A percentile compares a stretch with the other conserved stretches of the same genome.
phyloP scores from a whole-genome alignment of 2,329 filamentous ascomycete species.

The Pseudogymnoascus sp. region DNA sequence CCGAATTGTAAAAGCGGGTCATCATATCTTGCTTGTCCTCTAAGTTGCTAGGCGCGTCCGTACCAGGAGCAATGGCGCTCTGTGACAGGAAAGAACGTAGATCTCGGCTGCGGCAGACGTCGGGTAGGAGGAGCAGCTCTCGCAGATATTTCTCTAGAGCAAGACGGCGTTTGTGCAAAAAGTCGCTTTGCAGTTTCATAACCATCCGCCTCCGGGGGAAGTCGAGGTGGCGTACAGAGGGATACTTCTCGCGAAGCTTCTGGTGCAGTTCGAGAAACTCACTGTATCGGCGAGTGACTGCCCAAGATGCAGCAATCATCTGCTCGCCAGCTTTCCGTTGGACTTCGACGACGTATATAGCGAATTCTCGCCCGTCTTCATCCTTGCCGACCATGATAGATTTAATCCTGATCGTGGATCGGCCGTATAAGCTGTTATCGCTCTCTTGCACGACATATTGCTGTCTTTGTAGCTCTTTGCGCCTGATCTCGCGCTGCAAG shows the following conservation, averaged over 20 bases:
- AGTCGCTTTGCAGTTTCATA: slow-evolving; percentile 94
- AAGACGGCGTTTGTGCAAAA: slow-evolving; percentile 76
- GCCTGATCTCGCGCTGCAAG: slow-evolving; percentile 79
- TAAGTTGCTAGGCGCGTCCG: slow-evolving; percentile 42
- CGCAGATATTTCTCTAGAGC: slow-evolving; percentile 80
- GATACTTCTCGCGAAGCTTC: slow-evolving; percentile 72
- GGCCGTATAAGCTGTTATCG: slow-evolving; percentile 91
- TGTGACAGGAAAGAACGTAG: slow-evolving; percentile 88
- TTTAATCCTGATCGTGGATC: slow-evolving; percentile 81
- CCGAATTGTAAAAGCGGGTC: slow-evolving; percentile 88
- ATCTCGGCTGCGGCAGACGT: slow-evolving; percentile 89
- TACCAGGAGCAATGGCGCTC: slow-evolving; percentile 61
- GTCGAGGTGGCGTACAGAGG: slow-evolving; percentile 79
- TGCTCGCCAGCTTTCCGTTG: slow-evolving; percentile 83
- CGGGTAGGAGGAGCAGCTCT: slow-evolving; percentile 74
- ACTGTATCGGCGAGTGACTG: slow-evolving; percentile 85
- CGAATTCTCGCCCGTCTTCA: slow-evolving; percentile 86
- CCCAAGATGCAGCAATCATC: slow-evolving; percentile 94
- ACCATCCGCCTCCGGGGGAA: slow-evolving; percentile 88
- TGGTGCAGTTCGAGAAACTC: slow-evolving; percentile 96
- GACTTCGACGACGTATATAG: slow-evolving; percentile 88
- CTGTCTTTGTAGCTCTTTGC: slow-evolving; percentile 90
- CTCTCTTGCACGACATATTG: slow-evolving; percentile 97
- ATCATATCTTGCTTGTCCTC: slow-evolving; percentile 80
- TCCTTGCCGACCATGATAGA: slow-evolving; percentile 88